Conservation (phyloP, 345 rosid species). For the Cardamine occulta region DNA sequence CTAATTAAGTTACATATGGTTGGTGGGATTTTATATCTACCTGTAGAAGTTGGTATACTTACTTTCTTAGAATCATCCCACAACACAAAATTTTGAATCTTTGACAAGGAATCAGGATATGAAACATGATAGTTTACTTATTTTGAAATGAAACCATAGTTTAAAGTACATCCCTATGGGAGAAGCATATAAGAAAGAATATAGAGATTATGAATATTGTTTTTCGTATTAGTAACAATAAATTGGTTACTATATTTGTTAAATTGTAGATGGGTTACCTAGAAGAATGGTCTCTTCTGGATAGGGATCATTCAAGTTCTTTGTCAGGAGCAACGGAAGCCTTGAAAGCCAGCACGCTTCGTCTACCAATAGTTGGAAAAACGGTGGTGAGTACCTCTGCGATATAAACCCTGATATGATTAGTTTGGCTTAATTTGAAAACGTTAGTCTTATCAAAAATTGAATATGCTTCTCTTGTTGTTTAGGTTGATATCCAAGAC, state of each 20-base stretch:
- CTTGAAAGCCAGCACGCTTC: constrained; percentile 87
- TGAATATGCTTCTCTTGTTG: neutral
- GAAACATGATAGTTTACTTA: constrained; percentile 18
- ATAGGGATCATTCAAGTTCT: constrained; percentile 74
- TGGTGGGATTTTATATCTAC: constrained; percentile 21
- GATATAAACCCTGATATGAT: constrained; percentile 17
- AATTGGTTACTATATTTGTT: constrained; percentile 12
- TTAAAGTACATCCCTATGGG: neutral
- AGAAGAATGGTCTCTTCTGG: constrained; percentile 74
- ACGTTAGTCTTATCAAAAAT: neutral
- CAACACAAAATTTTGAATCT: constrained; percentile 31
- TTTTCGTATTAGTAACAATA: neutral
- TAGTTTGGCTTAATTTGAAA: neutral
- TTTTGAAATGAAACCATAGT: constrained; percentile 1
- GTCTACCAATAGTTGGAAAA: constrained; percentile 86
- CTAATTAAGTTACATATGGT: constrained; percentile 15
- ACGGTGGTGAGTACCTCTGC: constrained; percentile 63
- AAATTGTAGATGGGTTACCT: constrained; percentile 66
- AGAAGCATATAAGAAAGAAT: constrained; percentile 14
- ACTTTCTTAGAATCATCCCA: constrained; percentile 29
- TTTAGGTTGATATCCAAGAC: constrained; percentile 77
- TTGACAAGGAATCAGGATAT: constrained; percentile 18
- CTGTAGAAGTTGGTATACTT: constrained; percentile 23
- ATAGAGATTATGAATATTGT: neutral
- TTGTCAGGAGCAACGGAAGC: constrained; percentile 84